These are phyloP conservation scores for Euphrasia arctica DNA, from an alignment of 305 asterid genomes.

Conservation along the genomic window DNA sequence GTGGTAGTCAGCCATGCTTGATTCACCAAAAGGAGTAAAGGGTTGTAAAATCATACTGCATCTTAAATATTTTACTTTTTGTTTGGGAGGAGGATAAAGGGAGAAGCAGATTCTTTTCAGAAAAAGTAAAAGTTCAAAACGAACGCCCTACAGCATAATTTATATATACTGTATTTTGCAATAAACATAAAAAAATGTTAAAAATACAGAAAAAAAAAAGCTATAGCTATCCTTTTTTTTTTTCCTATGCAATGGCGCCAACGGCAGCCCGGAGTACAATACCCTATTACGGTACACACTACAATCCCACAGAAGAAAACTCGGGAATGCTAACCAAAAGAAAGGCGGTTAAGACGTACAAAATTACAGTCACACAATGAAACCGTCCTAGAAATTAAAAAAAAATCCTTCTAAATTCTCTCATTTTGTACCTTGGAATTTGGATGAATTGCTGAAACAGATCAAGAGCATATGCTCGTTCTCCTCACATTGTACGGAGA, in stretches of 20 bases:
- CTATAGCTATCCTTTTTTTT: constrained; percentile 20
- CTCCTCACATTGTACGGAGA: constrained; percentile 40
- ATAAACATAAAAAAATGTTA: constrained; percentile 2
- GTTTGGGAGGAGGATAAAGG: too few relatives aligned
- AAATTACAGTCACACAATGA: constrained; percentile 12
- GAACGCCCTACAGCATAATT: too few relatives aligned
- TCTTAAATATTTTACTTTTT: too few relatives aligned
- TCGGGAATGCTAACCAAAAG: constrained; percentile 21
- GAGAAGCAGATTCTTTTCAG: too few relatives aligned
- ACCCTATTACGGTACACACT: not conserved
- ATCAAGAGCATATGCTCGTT: constrained; percentile 21
- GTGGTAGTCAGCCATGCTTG: constrained; percentile 37
- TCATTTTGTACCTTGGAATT: not conserved
- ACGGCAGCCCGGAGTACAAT: constrained; percentile 21
- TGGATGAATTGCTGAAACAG: constrained; percentile 23
- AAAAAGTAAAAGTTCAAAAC: too few relatives aligned
- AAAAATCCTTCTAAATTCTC: constrained; percentile 13
- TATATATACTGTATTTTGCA: too few relatives aligned
- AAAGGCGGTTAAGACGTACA: constrained; percentile 18
- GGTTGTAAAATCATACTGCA: too few relatives aligned
- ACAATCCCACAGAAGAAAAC: constrained; percentile 19
- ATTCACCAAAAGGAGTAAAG: constrained; percentile 2
- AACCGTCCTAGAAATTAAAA: constrained; percentile 19
- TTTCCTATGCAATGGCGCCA: constrained; percentile 20
- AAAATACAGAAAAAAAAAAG: not conserved